Evolutionary conservation across 2,329 filamentous ascomycete genomes (phyloP), one percentile per base, ranked within the genome.

Genomic region (Aquanectria penicillioides): DNA sequence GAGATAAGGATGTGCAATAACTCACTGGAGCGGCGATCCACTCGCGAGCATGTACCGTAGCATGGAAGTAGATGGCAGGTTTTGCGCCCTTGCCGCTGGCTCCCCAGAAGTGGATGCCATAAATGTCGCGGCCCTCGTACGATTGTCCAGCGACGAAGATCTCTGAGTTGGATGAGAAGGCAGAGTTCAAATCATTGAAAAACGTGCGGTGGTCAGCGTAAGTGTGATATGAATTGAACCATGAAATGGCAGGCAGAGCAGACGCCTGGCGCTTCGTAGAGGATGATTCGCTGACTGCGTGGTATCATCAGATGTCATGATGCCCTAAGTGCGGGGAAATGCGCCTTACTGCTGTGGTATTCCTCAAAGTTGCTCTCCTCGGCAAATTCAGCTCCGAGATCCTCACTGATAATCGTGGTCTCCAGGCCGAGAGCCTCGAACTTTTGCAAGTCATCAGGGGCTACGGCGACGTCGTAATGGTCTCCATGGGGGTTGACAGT

Each of bases 31-130:
- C 60, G 6, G 79, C 78, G 60, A 87, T 84, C 85, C 85, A 87
- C 71, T 87, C 84, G 50, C 85, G 78, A 15, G 83, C 83, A 69
- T 88, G 85, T 13, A 86, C 82, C 18, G 81, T 86, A 25, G 81
- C 81, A 69, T 87, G 84, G 63, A 83, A 80, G 47, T 86, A 77
- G 47, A 86, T 70, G 22, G 83, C 84, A 1, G 82, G 82, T 66
- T 81, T 82, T 25, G 66, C 70, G 20, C 79, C 80, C 46, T 75
- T 76, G 11, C 78, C 77, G 1, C 67, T 68, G 50, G 68, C 74
- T 8, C 83, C 84, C 71, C 77, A 86, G 56, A 87, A 75, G 61
- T 86, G 83, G 50, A 87, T 72, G 6, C 88, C 91, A 10, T 85
- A 83, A 57, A 94, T 92, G 59, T 74, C 62, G 25, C 80, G 77